Base-by-base conservation (phyloP, 495 filamentous ascomycete genomes). In the Rusavskia elegans region DNA sequence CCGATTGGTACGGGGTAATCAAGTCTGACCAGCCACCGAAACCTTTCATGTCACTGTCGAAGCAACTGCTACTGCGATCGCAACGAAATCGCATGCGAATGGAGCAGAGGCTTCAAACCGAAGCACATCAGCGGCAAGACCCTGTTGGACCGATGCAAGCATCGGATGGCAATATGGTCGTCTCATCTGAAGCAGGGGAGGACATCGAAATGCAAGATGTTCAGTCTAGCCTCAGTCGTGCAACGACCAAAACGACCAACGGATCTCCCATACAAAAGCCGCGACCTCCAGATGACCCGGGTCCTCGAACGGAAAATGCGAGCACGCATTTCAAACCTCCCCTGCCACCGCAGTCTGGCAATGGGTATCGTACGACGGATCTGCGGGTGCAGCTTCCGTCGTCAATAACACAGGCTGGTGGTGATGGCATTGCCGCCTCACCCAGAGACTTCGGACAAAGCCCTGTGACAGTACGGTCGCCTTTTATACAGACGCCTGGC, bases 1-100 rank as follows among this genome's bases (percentile, higher is more conserved):
- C 70, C 48, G 55, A 54, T 6, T 60, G 58, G 21, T 56, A 56
- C 37, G 50, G 50, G 2, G 25, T 27, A n/a, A 52, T 50, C 57
- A 7, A 53, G 60, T 5, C 53, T 27, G 30, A 44, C 46, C 19
- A 57, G 48, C 49, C 60, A 57, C 40, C 56, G 55, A 40, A 59
- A 40, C 39, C 68, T 64, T 58, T 48, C 32, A 56, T 67, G 17
- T 68, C 73, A 9, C 55, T 71, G 36, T 68, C 64, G 0, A 64
- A 71, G 42, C 68, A 70, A 7, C 60, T 76, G 7, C 51, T 76
- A 21, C 63, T 70, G 27, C 67, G 71, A 29, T 73, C 68, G 54
- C 66, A 65, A 58, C 57, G 59, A 45, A 71, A 75, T 54, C 67
- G 72, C 37, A 35, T 63, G 29, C 61, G 63, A 70, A 36, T 48